Evolutionary conservation across 768 basidiomycete species (phyloP), one percentile per base, ranked within the genome.

Genomic region (Lentinula lateritia): DNA sequence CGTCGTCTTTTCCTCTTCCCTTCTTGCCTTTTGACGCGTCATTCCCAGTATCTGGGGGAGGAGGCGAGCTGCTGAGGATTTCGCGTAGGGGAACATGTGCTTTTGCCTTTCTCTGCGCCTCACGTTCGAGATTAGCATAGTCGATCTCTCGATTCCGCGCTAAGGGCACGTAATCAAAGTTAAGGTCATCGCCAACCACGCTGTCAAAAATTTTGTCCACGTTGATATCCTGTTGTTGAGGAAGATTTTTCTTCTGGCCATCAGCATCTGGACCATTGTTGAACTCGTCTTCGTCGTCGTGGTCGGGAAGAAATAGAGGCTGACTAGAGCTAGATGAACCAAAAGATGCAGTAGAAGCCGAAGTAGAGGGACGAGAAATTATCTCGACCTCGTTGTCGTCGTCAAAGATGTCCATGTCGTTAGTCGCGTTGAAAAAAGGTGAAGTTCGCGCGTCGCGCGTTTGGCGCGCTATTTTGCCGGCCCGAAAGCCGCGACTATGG

Each of bases 291-390:
- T 85, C 79, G 52, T 84, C 81, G 60, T 86, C 86, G 4, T 81
- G 81, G 65, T 81, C 86, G 2, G 80, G 78, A 35, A 88, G 75
- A 68, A 90, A 91, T 16, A 91, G 77, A 1, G 82, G 59, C 13
- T 43, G 16, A 2, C 38, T 39, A 16, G 57, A 52, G 38, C 23
- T 36, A 15, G 48, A 32, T 5, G 58, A 36, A 5, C 18, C 23
- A 16, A 13, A 32, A 32, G 62, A 38, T 45, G 46, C 10, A 50
- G 39, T 20, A 16, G 52, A 41, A 16, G 62, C 23, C 5, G 52
- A 32, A 15, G 6, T n/a, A 59, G 59, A 48, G 36, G 12, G 66
- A 63, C 15, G 65, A 66, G 62, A 38, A 58, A 42, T 55, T 60
- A 53, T 9, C 53, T 56, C 18, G 71, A 68, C 38, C 64, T 63